Evolutionary conservation across 495 filamentous ascomycete genomes (phyloP).

Genomic region (Aspergillus avenaceus): DNA sequence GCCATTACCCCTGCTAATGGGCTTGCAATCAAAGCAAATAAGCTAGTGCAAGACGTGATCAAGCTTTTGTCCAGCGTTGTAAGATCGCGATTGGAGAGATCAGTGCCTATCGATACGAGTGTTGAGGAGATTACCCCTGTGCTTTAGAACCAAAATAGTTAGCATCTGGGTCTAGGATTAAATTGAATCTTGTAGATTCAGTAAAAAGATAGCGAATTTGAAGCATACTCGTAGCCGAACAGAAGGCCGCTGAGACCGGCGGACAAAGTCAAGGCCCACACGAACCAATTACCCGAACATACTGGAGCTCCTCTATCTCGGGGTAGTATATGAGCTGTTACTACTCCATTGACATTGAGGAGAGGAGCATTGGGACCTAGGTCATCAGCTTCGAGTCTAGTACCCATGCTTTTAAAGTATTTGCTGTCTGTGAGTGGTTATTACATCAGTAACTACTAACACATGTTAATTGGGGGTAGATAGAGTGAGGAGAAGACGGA

Average conservation of each 20-base stretch:
- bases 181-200: slow-evolving; percentile 1
- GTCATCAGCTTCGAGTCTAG: slow-evolving; percentile 19
- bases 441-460: slow-evolving; percentile 3
- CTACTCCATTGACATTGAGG: slow-evolving; percentile 16
- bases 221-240: slow-evolving; percentile 73
- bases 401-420: slow-evolving; percentile 20
- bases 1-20: slow-evolving; percentile 72
- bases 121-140: slow-evolving; percentile 91
- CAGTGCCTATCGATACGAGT: slow-evolving; percentile 70
- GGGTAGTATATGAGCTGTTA: slow-evolving; percentile 8
- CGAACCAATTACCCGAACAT: slow-evolving; percentile 40
- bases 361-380: slow-evolving; percentile 27
- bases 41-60: slow-evolving; percentile 76
- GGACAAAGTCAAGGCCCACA: slow-evolving; percentile 75
- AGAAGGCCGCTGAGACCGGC: slow-evolving; percentile 82
- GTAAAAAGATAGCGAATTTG: neutral
- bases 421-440: neutral
- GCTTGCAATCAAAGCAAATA: slow-evolving; percentile 75
- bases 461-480: neutral
- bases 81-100: slow-evolving; percentile 64
- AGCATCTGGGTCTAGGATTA: too few relatives aligned
- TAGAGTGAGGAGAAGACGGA: neutral
- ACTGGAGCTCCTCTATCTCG: slow-evolving; percentile 7
- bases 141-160: slow-evolving; percentile 37
- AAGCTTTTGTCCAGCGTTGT: slow-evolving; percentile 77